Percentiles rank a stretch among this genome's conserved stretches.
These are phyloP conservation scores for Linderniella brevidens DNA, from an alignment of 257 asterid species.

Conservation along the genomic window DNA sequence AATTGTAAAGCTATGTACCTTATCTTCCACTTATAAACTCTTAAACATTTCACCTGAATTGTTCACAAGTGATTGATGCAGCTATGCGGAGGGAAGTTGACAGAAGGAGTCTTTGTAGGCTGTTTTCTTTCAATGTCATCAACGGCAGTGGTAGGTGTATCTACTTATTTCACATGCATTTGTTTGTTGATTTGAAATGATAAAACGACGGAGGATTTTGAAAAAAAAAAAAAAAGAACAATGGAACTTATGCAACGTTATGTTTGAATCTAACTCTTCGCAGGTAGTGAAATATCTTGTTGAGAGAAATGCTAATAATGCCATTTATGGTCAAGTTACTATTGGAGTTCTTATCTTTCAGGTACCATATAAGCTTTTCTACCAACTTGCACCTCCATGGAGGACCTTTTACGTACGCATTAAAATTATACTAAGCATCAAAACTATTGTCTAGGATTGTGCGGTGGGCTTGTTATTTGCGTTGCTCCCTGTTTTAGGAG, in stretches of 20 bases:
- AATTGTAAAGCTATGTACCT: background rate
- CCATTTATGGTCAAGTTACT: slow-evolving; percentile 92
- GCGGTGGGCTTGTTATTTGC: slow-evolving; percentile 95
- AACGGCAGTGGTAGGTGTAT: slow-evolving; percentile 67
- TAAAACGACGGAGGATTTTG: too few relatives aligned
- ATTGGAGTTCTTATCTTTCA: slow-evolving; percentile 93
- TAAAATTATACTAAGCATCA: background rate
- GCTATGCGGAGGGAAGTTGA: slow-evolving; percentile 80
- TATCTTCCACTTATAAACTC: too few relatives aligned
- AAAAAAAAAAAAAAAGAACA: too few relatives aligned
- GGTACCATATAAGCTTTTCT: slow-evolving; percentile 22
- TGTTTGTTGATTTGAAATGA: too few relatives aligned
- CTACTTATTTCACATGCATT: background rate
- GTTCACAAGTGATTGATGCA: slow-evolving; percentile 19
- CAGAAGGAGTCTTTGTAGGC: slow-evolving; percentile 89
- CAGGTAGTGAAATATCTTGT: slow-evolving; percentile 86
- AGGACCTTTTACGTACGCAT: slow-evolving; percentile 4
- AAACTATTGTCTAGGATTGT: slow-evolving; percentile 45
- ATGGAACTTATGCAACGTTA: too few relatives aligned
- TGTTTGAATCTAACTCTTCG: slow-evolving; percentile 8
- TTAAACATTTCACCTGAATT: slow-evolving; percentile 1
- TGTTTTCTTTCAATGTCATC: slow-evolving; percentile 96
- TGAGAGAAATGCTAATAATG: slow-evolving; percentile 51
- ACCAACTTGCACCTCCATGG: slow-evolving; percentile 3
- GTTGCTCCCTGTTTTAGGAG: slow-evolving; percentile 85